Base-by-base conservation (phyloP, 73 alveolate species). In the Tetrahymena malaccensis region DNA sequence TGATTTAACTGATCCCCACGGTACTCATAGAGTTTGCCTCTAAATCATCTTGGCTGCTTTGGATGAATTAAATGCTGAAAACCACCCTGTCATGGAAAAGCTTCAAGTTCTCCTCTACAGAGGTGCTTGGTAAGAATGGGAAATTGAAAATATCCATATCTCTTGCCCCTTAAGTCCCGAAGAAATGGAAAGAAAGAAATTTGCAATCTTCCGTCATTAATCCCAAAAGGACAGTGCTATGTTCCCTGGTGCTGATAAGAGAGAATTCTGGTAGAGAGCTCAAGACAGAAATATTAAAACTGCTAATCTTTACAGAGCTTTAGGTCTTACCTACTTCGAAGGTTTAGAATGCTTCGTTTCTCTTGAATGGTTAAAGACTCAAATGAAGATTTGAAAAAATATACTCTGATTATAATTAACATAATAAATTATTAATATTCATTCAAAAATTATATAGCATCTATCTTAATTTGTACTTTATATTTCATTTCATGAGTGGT, bases 121-220 rank as follows among this genome's bases (percentile, higher is more conserved):
- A 96, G 98, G 98, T 35, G 98, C 98, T 35, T 96, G 98, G 98
- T 85, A 94, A 40, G 98, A 96, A 55, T 96, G 98, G 98, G 97
- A 94, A 43, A 43, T 96, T 9, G 97, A 96, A 35, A 94, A 94
- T 43, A 94, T 96, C 33, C 89, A 57, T n/a, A 96, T 96, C 96
- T 96, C 98, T 37, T 96, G 95, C 19, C 98, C 98, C 85, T 56
- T 96, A 56, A 55, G 95, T 19, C 98, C 98, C 35, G 98, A 96
- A 83, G 97, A 96, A 50, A 85, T 96, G 55, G 85, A 89, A 37
- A 93, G 93, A 31, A 96, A 96, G 70, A 96, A 96, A 37, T 55
- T 94, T 27, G 96, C 98, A 21, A 96, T 96, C 43, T 96, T 96
- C 93, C 85, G 93, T 19, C 98, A 96, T 94, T 35, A 96, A 56